phyloP scores from a whole-genome alignment of 352 stramenopile species.

The Pythium pyrilobum region DNA sequence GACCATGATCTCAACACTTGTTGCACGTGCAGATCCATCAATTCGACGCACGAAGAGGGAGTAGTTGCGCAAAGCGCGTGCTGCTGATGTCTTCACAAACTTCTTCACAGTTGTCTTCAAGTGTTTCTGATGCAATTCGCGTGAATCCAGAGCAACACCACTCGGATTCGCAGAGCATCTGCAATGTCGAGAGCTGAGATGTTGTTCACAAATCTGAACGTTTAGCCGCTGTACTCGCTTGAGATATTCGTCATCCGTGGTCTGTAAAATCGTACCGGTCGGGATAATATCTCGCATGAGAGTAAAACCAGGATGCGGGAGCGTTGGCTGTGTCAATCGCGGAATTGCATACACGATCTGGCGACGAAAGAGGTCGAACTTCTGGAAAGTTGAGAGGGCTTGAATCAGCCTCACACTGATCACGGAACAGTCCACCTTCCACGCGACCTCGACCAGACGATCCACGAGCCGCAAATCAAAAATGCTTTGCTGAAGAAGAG shows the following conservation, averaged over 20 bases:
- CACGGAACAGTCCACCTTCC: not conserved
- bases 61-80: no score
- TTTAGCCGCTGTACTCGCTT: no score
- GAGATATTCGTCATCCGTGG: no score
- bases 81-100: no score
- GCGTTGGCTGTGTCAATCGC: not conserved
- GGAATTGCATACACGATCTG: not conserved
- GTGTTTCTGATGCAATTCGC: not conserved
- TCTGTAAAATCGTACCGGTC: no score
- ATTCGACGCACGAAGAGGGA: no score
- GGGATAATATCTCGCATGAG: no score
- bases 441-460: not conserved
- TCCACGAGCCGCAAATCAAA: not conserved
- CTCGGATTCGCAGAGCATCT: no score
- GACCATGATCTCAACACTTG: conserved; percentile 7
- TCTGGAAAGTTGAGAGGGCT: not conserved
- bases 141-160: not conserved
- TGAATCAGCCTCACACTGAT: not conserved
- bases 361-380: not conserved
- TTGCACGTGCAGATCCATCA: not conserved
- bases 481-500: not conserved
- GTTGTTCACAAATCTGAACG: no score
- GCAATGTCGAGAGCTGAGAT: no score
- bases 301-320: not conserved
- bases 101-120: not conserved